Percentiles rank a stretch among this genome's conserved stretches.
Evolutionary conservation across 495 filamentous ascomycete genomes (phyloP).

Genomic region (Cercophora sp.): DNA sequence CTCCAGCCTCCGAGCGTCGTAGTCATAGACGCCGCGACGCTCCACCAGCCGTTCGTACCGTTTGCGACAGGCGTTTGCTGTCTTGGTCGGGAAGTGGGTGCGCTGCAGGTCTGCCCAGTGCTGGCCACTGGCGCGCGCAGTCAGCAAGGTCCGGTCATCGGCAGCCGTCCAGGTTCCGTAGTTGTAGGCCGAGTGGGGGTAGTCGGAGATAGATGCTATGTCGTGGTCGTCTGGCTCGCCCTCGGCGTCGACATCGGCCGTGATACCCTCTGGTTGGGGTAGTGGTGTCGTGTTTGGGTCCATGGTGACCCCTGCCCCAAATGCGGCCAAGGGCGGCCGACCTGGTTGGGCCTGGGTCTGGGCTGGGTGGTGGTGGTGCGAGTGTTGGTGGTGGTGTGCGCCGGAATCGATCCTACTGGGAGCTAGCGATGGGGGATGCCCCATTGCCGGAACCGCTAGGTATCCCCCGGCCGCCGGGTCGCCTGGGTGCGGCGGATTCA

Average conservation of each 20-base stretch:
- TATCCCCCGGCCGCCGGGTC: not conserved
- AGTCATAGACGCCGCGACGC: slow-evolving; percentile 56
- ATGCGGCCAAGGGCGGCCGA: slow-evolving; percentile 8
- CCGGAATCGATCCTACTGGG: too few species aligned
- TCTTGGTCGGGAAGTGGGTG: slow-evolving; percentile 65
- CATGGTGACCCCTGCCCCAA: slow-evolving; percentile 1
- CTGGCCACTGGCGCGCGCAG: slow-evolving; percentile 56
- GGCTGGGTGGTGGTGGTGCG: not conserved
- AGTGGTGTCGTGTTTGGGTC: slow-evolving; percentile 1
- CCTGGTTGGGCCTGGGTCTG: not conserved
- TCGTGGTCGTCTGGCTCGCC: not conserved
- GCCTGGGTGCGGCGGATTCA: too few species aligned
- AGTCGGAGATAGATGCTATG: not conserved
- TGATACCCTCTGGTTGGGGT: too few species aligned
- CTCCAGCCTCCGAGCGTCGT: slow-evolving; percentile 61
- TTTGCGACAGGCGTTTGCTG: slow-evolving; percentile 76
- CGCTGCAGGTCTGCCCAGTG: slow-evolving; percentile 70
- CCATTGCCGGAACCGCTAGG: not conserved
- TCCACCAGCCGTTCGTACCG: slow-evolving; percentile 72
- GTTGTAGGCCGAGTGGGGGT: slow-evolving; percentile 38
- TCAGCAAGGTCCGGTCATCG: slow-evolving; percentile 61
- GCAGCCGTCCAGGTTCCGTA: slow-evolving; percentile 56
- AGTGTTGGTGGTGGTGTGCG: not conserved
- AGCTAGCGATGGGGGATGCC: too few species aligned
- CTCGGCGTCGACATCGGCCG: not conserved